Conservation (phyloP, 164 flowering plant species). For the Magnolia kwangsiensis region DNA sequence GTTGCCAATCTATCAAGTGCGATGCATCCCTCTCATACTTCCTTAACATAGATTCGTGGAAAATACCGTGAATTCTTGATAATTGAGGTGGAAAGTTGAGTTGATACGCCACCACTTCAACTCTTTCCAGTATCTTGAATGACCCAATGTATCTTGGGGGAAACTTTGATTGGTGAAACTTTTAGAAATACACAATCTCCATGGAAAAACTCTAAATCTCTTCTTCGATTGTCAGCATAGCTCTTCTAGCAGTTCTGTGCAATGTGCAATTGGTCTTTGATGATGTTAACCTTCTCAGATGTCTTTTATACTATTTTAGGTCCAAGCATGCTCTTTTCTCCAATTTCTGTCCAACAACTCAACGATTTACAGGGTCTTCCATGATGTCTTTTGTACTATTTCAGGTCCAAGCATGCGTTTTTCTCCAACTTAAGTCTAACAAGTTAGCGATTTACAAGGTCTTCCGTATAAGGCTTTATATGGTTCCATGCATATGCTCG, state of each 20-base stretch:
- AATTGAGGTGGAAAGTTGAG: neutral
- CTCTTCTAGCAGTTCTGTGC: neutral
- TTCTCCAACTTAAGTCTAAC: too few relatives aligned
- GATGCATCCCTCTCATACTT: too few relatives aligned
- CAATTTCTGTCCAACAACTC: neutral
- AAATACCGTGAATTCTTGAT: too few relatives aligned
- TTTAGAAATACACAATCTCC: neutral
- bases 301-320: neutral
- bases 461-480: too few relatives aligned
- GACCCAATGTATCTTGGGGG: neutral
- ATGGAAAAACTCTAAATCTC: neutral
- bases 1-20: too few relatives aligned
- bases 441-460: too few relatives aligned
- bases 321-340: neutral
- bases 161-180: neutral
- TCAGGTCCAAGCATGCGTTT: too few relatives aligned
- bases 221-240: neutral
- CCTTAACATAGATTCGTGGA: too few relatives aligned
- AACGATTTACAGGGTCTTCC: neutral
- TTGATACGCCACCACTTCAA: neutral
- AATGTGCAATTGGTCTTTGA: neutral
- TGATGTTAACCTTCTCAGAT: neutral
- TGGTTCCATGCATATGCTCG: too few relatives aligned
- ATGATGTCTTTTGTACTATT: too few relatives aligned
- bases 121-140: neutral